Evolutionary conservation across 164 flowering plant species (phyloP), one percentile per base, ranked within the genome.

Genomic region (Euptelea pleiosperma): DNA sequence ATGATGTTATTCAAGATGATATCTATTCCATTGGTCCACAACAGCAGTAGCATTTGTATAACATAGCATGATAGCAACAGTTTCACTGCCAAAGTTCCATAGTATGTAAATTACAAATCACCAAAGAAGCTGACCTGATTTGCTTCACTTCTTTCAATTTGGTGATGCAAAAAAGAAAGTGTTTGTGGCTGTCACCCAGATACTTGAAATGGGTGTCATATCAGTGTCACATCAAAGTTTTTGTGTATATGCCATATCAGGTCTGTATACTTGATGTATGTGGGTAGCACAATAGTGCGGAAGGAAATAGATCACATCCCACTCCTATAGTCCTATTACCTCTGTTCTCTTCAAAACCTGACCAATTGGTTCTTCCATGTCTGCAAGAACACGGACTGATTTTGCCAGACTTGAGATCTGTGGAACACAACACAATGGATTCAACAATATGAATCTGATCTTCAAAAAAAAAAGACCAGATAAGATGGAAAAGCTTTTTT

Each of bases 331-430:
- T 57, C 46, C 47, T 16, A 65, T 55, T 63, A 89, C 99, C 96
- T 89, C 82, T 5, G 96, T 94, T 77, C 66, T 81, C 69, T 82
- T 94, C 59, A 83, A 53, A 57, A 89, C 78, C 39, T 58, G 79
- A 45, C 96, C 96, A 77, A 94, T 77, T 49, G 99, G 99, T 43
- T 94, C 98, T 45, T 94, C 86, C 93, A 91, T 91, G 66, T 84
- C 74, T 37, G 99, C 98, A 64, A 94, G 93, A 36, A 73, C 76
- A 60, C 98, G 97, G 63, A 94, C 74, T 22, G 91, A 76, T 55
- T 83, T 83, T 35, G 99, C 85, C 60, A 94, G 88, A 67, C 85
- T 79, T 43, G 77, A 54, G 58, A 94, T 73, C 98, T 94, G 83
- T 55, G 34, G 21, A 57, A 34, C 2, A 58, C 16, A 56, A 55